Evolutionary conservation across 768 basidiomycete genomes (phyloP).

Genomic region (Calvatia gigantea): DNA sequence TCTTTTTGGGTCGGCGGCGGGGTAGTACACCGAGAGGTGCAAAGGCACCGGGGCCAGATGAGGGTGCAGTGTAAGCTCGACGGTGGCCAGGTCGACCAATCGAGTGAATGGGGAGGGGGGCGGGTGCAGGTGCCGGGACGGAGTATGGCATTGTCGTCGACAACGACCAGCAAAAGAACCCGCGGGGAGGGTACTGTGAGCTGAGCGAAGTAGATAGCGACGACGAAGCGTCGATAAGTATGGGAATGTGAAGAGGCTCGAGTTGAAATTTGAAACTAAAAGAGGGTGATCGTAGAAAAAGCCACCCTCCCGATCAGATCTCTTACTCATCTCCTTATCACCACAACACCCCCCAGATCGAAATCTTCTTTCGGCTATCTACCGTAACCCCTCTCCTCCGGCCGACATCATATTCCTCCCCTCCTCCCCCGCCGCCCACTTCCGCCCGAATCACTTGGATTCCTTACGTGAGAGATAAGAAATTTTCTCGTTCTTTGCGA

Average conservation of each 20-base stretch:
- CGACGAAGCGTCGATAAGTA: conserved; percentile 1
- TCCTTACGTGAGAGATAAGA: too few relatives aligned
- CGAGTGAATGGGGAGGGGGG: conserved; percentile 22
- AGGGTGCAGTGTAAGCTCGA: conserved; percentile 24
- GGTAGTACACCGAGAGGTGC: conserved; percentile 44
- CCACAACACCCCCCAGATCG: conserved; percentile 11
- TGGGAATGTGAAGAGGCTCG: conserved; percentile 2
- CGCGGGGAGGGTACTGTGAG: neutral
- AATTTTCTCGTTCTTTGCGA: too few relatives aligned
- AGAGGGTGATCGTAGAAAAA: neutral
- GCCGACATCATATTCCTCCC: neutral
- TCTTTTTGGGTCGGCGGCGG: conserved; percentile 17
- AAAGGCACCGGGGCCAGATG: conserved; percentile 42
- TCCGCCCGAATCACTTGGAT: too few relatives aligned
- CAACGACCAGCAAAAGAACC: neutral
- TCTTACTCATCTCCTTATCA: conserved; percentile 8
- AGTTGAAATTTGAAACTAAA: conserved; percentile 2
- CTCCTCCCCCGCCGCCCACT: neutral
- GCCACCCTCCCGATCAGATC: conserved; percentile 4
- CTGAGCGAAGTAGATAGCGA: neutral
- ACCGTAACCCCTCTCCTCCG: neutral
- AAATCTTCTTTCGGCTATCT: conserved; percentile 2
- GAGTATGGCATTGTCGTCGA: conserved; percentile 28
- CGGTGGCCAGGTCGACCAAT: conserved; percentile 32
- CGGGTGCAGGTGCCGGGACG: conserved; percentile 19